Evolutionary conservation across 805 yeast species (phyloP).

Genomic region (Candida silvicultrix): DNA sequence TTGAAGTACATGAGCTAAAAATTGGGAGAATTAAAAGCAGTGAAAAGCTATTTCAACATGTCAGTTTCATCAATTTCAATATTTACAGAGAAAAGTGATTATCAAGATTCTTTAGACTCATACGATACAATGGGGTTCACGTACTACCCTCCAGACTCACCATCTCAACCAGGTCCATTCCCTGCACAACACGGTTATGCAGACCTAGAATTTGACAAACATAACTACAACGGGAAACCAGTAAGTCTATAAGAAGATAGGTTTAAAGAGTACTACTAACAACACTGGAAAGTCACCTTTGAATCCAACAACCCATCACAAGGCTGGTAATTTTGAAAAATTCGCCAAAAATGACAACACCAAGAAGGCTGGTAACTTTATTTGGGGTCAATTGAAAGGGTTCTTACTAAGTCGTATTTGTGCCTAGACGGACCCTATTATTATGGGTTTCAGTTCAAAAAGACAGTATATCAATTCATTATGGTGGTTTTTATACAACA

Average conservation of each 20-base stretch:
- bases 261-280: too few species aligned
- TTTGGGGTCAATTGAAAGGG: conserved; percentile 5
- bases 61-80: too few species aligned
- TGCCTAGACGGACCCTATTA: too few species aligned
- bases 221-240: conserved; percentile 12
- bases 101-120: too few species aligned
- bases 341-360: conserved; percentile 18
- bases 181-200: conserved; percentile 17
- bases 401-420: not conserved
- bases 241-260: not conserved
- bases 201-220: conserved; percentile 7
- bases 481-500: too few species aligned
- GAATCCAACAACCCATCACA: conserved; percentile 14
- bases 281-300: conserved; percentile 9
- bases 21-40: too few species aligned
- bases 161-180: conserved; percentile 18
- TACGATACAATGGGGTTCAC: conserved; percentile 7
- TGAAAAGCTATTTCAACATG: not conserved
- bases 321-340: conserved; percentile 8
- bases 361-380: conserved; percentile 19
- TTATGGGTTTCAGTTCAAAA: too few species aligned
- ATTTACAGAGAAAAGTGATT: too few species aligned
- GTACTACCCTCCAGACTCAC: conserved; percentile 16
- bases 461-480: too few species aligned
- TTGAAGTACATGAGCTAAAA: too few species aligned